phyloP scores from a whole-genome alignment of 306 rosid species.

The Cicer yamashitae region DNA sequence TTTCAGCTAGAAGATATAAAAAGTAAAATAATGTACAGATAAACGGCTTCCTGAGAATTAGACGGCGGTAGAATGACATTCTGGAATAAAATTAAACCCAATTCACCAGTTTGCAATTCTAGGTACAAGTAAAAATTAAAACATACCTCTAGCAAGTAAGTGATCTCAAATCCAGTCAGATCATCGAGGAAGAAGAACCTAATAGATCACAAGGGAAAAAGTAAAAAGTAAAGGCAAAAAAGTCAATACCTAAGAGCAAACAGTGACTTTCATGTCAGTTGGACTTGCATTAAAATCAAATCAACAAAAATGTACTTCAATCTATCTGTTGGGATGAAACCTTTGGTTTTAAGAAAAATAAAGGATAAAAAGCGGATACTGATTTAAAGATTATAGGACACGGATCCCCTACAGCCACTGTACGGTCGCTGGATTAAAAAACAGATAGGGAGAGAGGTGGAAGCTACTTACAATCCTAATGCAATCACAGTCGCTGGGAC shows the following conservation, averaged over 20 bases:
- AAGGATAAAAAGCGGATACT: constrained; percentile 8
- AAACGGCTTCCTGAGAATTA: constrained; percentile 29
- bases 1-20: constrained; percentile 16
- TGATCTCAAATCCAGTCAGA: constrained; percentile 85
- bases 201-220: not conserved
- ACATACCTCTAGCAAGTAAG: constrained; percentile 80
- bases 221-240: not conserved
- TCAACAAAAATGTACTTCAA: not conserved
- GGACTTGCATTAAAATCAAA: constrained; percentile 2
- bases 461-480: constrained; percentile 77
- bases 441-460: not conserved
- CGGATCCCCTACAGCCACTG: too few species aligned
- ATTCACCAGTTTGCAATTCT: constrained; percentile 25
- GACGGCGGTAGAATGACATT: constrained; percentile 26
- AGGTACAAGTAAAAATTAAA: constrained; percentile 21
- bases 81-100: constrained; percentile 32
- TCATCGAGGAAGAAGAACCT: constrained; percentile 98
- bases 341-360: constrained; percentile 23
- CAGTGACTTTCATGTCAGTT: constrained; percentile 21
- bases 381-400: not conserved
- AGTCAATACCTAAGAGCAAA: constrained; percentile 2
- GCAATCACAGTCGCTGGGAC: constrained; percentile 91
- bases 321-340: constrained; percentile 2
- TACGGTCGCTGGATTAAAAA: not conserved
- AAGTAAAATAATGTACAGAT: not conserved